Conservation (phyloP, 306 rosid genomes). For the Betula pendula region DNA sequence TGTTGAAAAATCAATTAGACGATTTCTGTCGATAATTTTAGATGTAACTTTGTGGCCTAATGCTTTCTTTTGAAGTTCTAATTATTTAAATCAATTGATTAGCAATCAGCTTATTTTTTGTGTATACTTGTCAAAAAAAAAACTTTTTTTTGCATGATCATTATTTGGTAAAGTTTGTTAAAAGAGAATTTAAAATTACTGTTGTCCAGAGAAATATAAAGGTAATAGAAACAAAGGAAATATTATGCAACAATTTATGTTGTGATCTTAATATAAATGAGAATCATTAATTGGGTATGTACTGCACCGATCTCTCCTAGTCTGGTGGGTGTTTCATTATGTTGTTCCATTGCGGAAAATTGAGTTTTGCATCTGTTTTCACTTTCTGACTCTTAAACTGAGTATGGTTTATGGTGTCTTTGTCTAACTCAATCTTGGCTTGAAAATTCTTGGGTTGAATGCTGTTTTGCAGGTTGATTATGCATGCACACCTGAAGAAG, state of each 20-base stretch:
- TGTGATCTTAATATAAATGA: neutral
- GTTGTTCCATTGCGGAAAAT: neutral
- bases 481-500: conserved; percentile 99
- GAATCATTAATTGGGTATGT: neutral
- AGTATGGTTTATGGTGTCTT: neutral
- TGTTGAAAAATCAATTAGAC: neutral
- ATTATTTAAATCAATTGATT: neutral
- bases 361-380: conserved; percentile 3
- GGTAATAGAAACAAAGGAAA: neutral
- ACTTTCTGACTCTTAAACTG: neutral
- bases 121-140: too few relatives aligned
- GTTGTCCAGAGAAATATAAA: neutral
- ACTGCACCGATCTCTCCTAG: neutral
- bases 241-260: neutral
- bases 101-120: neutral
- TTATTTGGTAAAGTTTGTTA: neutral
- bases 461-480: conserved; percentile 75
- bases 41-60: neutral
- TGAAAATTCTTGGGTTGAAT: conserved; percentile 27
- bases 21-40: neutral
- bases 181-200: neutral
- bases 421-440: conserved; percentile 23
- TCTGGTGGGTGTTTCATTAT: neutral
- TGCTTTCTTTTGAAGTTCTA: neutral
- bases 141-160: neutral